These are phyloP conservation scores for Sequoia sempervirens DNA, from an alignment of 75 land plant genomes.

Conservation along the genomic window DNA sequence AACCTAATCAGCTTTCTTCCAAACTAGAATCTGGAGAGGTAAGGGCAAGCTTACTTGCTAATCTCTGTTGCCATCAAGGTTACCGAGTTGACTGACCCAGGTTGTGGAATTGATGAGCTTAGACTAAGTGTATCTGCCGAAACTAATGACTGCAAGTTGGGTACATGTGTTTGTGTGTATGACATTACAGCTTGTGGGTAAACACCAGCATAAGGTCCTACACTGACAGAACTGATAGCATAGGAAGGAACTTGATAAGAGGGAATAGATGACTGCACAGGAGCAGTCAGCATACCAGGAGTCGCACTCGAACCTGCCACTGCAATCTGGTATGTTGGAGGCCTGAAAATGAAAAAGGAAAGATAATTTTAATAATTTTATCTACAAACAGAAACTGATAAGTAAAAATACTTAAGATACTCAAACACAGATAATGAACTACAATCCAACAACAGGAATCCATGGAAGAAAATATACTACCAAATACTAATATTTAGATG, in stretches of 20 bases:
- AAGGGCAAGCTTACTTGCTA: background rate
- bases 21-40: background rate
- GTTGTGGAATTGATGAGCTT: background rate
- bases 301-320: slow-evolving; percentile 4
- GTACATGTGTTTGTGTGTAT: background rate
- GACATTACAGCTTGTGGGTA: slow-evolving; percentile 3
- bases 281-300: background rate
- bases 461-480: background rate
- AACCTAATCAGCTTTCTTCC: background rate
- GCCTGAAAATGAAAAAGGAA: slow-evolving; percentile 8
- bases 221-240: slow-evolving; percentile 5
- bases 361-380: background rate
- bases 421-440: background rate
- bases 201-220: slow-evolving; percentile 6
- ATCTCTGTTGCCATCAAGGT: slow-evolving; percentile 1
- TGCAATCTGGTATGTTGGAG: slow-evolving; percentile 16
- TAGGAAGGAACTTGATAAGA: slow-evolving; percentile 6
- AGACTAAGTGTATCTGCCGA: background rate
- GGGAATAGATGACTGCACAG: slow-evolving; percentile 2
- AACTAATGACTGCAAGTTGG: background rate
- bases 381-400: background rate
- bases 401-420: background rate
- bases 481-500: background rate
- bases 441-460: background rate
- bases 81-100: background rate